phyloP scores from a whole-genome alignment of 257 asterid species.

The Penstemon newberryi region DNA sequence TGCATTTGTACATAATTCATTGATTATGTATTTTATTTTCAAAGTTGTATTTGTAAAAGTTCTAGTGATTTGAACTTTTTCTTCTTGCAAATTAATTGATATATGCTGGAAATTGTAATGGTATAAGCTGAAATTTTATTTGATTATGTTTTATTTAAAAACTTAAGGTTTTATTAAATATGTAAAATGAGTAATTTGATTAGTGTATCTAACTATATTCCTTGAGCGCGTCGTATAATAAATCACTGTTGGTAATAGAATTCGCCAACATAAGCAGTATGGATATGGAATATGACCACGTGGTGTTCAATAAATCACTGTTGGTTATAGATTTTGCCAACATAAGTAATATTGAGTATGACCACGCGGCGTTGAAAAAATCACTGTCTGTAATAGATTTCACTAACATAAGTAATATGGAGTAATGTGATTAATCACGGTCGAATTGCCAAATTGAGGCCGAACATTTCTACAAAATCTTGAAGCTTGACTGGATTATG shows the following conservation, averaged over 20 bases:
- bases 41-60: not conserved
- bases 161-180: not conserved
- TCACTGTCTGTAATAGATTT: too few relatives aligned
- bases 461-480: too few relatives aligned
- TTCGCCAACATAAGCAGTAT: not conserved
- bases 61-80: conserved; percentile 9
- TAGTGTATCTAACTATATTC: not conserved
- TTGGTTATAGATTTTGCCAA: not conserved
- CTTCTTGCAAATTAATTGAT: not conserved
- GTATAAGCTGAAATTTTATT: not conserved
- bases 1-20: conserved; percentile 28
- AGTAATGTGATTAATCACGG: too few relatives aligned
- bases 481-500: not conserved
- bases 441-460: too few relatives aligned
- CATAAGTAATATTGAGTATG: too few relatives aligned
- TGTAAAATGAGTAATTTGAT: conserved; percentile 8
- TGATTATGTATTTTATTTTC: conserved; percentile 14
- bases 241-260: not conserved
- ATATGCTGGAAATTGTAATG: conserved; percentile 7
- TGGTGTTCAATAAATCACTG: not conserved
- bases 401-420: too few relatives aligned
- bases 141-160: not conserved
- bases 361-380: too few relatives aligned
- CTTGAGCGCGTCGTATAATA: not conserved
- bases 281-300: too few relatives aligned